Conservation (phyloP, 495 filamentous ascomycete species). For the Aspergillus sparsus region DNA sequence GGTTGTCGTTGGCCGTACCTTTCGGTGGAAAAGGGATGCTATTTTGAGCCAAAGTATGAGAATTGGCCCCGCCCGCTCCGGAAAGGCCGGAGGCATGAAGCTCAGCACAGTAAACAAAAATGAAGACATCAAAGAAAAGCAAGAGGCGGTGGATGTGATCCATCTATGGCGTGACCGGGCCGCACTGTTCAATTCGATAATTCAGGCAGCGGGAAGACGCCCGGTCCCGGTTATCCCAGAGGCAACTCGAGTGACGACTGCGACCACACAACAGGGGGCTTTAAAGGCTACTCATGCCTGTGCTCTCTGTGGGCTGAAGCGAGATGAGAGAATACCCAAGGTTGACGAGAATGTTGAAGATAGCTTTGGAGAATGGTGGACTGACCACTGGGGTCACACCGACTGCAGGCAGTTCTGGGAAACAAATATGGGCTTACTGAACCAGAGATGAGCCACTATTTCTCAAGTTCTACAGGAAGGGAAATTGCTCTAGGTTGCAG, state of each 20-base stretch:
- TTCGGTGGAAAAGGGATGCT: conserved; percentile 87
- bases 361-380: conserved; percentile 95
- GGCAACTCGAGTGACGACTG: conserved; percentile 58
- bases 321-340: conserved; percentile 76
- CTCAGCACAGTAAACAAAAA: conserved; percentile 76
- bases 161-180: conserved; percentile 62
- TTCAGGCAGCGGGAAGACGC: conserved; percentile 37
- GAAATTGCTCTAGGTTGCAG: not conserved
- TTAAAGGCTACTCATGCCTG: conserved; percentile 75
- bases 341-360: conserved; percentile 80
- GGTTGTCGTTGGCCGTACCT: conserved; percentile 80
- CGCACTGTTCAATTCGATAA: conserved; percentile 41
- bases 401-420: conserved; percentile 85
- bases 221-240: conserved; percentile 70
- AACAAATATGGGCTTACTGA: conserved; percentile 63
- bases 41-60: conserved; percentile 85
- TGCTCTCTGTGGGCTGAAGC: conserved; percentile 81
- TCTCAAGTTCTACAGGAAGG: too few relatives aligned
- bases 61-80: conserved; percentile 69
- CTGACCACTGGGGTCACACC: conserved; percentile 82
- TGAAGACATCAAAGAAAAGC: conserved; percentile 79
- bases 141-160: conserved; percentile 80
- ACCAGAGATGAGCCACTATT: conserved; percentile 54
- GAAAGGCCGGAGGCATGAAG: conserved; percentile 80
- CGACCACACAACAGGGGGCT: conserved; percentile 58